These are phyloP conservation scores for Glycine latifolia DNA, from an alignment of 306 rosid genomes.

Conservation along the genomic window DNA sequence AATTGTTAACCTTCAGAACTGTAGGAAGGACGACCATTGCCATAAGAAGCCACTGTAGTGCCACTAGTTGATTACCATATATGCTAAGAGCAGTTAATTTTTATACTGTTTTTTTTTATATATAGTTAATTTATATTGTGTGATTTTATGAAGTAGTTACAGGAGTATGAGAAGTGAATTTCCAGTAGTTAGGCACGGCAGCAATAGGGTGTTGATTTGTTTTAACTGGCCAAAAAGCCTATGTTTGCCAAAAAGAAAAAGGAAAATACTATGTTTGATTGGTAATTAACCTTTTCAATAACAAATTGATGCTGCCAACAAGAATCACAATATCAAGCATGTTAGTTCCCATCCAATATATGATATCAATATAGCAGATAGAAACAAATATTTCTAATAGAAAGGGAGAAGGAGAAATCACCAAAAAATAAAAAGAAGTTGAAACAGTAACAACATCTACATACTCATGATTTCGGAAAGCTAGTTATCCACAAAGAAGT, in stretches of 20 bases:
- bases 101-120: too few relatives aligned
- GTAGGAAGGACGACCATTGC: not conserved
- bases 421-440: not conserved
- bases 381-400: not conserved
- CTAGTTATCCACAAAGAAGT: too few relatives aligned
- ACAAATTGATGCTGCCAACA: not conserved
- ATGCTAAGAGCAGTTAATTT: not conserved
- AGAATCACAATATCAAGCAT: not conserved
- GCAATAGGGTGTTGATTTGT: not conserved
- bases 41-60: slow-evolving; percentile 23
- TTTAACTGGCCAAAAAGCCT: not conserved
- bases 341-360: not conserved
- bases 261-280: not conserved
- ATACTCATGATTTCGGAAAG: too few relatives aligned
- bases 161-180: not conserved
- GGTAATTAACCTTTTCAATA: slow-evolving; percentile 15
- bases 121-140: not conserved
- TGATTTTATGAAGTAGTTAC: not conserved
- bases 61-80: too few relatives aligned
- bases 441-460: not conserved
- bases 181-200: not conserved
- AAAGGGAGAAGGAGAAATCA: not conserved
- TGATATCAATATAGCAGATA: not conserved
- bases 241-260: too few relatives aligned
- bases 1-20: not conserved